phyloP scores from a whole-genome alignment of 257 asterid species.

The Solanum ahanhuiri region DNA sequence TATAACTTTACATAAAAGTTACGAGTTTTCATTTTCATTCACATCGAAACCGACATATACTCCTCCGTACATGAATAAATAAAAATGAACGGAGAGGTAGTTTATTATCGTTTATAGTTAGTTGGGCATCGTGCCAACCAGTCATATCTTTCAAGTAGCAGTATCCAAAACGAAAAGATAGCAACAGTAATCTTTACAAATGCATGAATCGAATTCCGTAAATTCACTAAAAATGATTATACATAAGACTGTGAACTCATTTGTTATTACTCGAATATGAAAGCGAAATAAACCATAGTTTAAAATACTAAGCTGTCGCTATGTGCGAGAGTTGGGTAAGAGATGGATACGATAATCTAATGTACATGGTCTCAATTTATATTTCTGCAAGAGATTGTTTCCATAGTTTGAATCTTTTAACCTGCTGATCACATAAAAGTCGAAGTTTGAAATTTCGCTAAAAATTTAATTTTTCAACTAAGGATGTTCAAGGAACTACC shows the following conservation, averaged over 20 bases:
- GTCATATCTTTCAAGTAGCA: not conserved
- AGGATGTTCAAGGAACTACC: no score
- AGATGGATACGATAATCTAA: not conserved
- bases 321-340: accelerated
- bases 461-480: no score
- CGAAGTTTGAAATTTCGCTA: no score
- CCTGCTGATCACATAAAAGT: not conserved
- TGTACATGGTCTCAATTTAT: accelerated
- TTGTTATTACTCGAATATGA: not conserved
- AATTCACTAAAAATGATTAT: not conserved
- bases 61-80: accelerated
- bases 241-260: not conserved
- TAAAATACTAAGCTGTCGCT: accelerated
- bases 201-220: not conserved
- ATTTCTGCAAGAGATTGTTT: accelerated
- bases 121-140: not conserved
- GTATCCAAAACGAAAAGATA: not conserved
- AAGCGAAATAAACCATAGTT: not conserved
- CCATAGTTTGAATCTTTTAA: accelerated
- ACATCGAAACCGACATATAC: accelerated
- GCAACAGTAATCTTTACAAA: not conserved
- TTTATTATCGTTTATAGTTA: not conserved
- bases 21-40: no score
- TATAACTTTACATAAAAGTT: no score
- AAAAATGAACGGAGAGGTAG: not conserved